These are phyloP conservation scores for Pochonia chlamydosporia DNA, from an alignment of 2,329 filamentous ascomycete genomes.

Conservation along the genomic window DNA sequence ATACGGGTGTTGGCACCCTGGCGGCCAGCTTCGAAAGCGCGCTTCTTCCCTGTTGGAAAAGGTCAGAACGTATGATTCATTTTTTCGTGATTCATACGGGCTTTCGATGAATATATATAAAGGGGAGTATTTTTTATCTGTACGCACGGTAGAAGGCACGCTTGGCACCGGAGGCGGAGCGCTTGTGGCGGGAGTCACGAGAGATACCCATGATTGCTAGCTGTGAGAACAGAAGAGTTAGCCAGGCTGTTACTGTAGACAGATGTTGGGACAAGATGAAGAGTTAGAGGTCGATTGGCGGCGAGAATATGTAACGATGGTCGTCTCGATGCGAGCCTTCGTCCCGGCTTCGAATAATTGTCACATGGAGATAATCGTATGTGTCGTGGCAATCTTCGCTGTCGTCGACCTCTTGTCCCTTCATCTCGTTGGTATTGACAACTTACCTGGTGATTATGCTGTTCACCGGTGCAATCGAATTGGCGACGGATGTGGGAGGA, in stretches of 20 bases:
- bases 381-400: neutral
- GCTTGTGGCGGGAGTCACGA: conserved; percentile 99
- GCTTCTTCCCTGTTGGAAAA: conserved; percentile 78
- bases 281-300: neutral
- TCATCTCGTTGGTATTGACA: neutral
- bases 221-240: conserved; percentile 36
- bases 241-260: neutral
- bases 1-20: conserved; percentile 99
- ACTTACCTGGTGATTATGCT: conserved; percentile 44
- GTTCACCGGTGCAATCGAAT: conserved; percentile 45
- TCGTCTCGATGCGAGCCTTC: too few relatives aligned
- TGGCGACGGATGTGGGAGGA: conserved; percentile 30
- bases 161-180: conserved; percentile 98
- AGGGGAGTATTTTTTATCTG: conserved; percentile 11
- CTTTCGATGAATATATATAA: conserved; percentile 43
- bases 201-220: conserved; percentile 97
- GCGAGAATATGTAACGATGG: too few relatives aligned
- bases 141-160: conserved; percentile 82
- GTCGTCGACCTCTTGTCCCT: neutral
- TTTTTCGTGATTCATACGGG: conserved; percentile 47
- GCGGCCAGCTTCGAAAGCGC: conserved; percentile 99
- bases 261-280: neutral
- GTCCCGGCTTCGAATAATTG: too few relatives aligned
- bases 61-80: conserved; percentile 66
- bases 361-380: neutral